phyloP scores from a whole-genome alignment of 208 protist species.

The Leishmania mexicana region DNA sequence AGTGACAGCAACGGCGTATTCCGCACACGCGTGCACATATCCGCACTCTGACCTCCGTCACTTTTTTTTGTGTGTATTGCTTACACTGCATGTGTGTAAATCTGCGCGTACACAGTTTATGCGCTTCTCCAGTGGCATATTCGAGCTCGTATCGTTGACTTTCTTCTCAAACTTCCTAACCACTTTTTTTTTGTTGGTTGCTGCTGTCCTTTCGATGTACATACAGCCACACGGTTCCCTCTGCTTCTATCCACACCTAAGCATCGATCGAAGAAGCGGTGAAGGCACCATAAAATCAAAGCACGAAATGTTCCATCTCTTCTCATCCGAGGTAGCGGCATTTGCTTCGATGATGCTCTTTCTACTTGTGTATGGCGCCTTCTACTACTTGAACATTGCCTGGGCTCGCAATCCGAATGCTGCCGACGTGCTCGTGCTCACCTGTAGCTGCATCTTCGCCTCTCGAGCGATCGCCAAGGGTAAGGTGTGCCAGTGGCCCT shows the following conservation, averaged over 20 bases:
- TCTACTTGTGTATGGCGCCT: constrained; percentile 13
- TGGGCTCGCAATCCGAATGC: constrained; percentile 20
- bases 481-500: constrained; percentile 61
- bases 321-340: constrained; percentile 60
- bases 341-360: constrained; percentile 21
- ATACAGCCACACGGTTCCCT: neutral
- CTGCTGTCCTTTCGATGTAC: neutral
- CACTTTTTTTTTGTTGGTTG: neutral
- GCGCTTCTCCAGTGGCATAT: neutral
- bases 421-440: constrained; percentile 35
- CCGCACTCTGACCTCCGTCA: neutral
- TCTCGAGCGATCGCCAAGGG: constrained; percentile 58
- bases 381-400: constrained; percentile 21
- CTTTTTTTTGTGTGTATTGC: neutral
- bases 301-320: constrained; percentile 61
- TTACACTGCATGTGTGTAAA: neutral
- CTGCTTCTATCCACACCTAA: neutral
- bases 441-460: constrained; percentile 39
- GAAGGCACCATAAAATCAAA: neutral
- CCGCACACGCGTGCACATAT: neutral
- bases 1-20: neutral
- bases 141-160: neutral
- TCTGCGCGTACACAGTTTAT: neutral
- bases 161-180: neutral
- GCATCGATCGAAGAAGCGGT: neutral